Evolutionary conservation across 495 filamentous ascomycete genomes (phyloP), one percentile per base, ranked within the genome.

Genomic region (Parachaetomium inaequale): DNA sequence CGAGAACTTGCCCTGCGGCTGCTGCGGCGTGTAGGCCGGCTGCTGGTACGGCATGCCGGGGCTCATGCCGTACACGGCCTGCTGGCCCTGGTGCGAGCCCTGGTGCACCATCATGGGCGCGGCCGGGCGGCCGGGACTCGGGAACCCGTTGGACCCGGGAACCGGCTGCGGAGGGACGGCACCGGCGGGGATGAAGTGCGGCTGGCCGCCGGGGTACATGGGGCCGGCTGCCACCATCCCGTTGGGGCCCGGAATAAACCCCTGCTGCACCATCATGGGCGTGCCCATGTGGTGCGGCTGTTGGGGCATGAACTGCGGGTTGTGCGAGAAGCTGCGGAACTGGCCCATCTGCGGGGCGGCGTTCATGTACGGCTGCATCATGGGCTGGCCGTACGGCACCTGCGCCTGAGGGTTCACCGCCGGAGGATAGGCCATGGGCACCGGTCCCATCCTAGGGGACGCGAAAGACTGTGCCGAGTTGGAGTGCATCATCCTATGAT

Each of bases 401-500:
- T 90, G 89, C 14, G 81, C 82, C 29, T 84, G 84, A 29, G 84
- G 82, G 26, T 79, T 81, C 84, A 92, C 90, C 7, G 85, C 84
- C 4, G 84, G 87, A 6, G 85, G 84, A 65, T 89, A 93, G 38
- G 87, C 85, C 70, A 92, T 82, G 36, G 84, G 81, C 14, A 82
- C 80, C 52, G 82, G 87, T 53, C 85, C 84, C 70, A 92, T 82
- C 38, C 92, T 83, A 29, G 93, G 92, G 8, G 93, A 96, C 5
- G 87, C 87, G 66, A 78, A 85, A 1, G 91, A 88, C 59, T 92
- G 88, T 1, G 87, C 88, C 21, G 87, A 86, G 32, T 87, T 91
- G 1, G 87, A 87, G 42, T 90, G 90, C 71, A 92, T 82, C 90
- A 96, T 94, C 56, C 90, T 84, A 70, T 94, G 91, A 59, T 90